These are phyloP conservation scores for Pleurotus eryngii DNA, from an alignment of 768 basidiomycete species.

Conservation along the genomic window DNA sequence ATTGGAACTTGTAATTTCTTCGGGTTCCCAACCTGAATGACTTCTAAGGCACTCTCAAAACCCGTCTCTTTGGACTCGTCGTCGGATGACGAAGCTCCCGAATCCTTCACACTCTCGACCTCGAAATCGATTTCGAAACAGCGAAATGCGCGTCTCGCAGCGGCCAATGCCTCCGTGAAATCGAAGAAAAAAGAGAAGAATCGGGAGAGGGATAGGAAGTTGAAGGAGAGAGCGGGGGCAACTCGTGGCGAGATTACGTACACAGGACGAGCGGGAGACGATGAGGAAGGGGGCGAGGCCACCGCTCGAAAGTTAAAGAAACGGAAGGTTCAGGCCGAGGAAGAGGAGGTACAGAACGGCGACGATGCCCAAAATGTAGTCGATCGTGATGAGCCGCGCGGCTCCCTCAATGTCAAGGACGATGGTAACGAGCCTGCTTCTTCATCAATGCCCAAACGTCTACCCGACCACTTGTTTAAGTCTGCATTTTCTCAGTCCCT, in stretches of 20 bases:
- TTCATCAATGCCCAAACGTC: conserved; percentile 35
- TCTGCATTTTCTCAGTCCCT: conserved; percentile 44
- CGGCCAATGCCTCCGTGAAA: conserved; percentile 34
- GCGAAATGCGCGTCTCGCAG: conserved; percentile 31
- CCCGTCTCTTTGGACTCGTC: conserved; percentile 9
- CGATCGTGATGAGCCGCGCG: conserved; percentile 10
- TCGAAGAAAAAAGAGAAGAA: conserved; percentile 42
- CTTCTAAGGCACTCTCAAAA: too few relatives aligned
- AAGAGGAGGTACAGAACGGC: conserved; percentile 19
- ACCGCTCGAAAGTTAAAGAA: conserved; percentile 19
- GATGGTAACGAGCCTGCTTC: conserved; percentile 22
- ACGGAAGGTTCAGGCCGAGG: conserved; percentile 13
- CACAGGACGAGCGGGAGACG: conserved; percentile 22
- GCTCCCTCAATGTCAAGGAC: conserved; percentile 17
- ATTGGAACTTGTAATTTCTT: too few relatives aligned
- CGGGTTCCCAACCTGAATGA: too few relatives aligned
- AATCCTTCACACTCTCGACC: conserved; percentile 42
- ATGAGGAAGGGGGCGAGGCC: conserved; percentile 20
- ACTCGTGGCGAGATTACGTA: conserved; percentile 19
- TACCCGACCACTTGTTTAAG: conserved; percentile 63
- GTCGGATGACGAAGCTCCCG: conserved; percentile 45
- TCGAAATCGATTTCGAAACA: conserved; percentile 41
- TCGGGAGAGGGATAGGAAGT: conserved; percentile 40
- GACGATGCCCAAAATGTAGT: conserved; percentile 15
- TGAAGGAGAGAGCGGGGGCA: conserved; percentile 45